Evolutionary conservation across 768 basidiomycete genomes (phyloP).

Genomic region (Xerocomellus dryophilus): DNA sequence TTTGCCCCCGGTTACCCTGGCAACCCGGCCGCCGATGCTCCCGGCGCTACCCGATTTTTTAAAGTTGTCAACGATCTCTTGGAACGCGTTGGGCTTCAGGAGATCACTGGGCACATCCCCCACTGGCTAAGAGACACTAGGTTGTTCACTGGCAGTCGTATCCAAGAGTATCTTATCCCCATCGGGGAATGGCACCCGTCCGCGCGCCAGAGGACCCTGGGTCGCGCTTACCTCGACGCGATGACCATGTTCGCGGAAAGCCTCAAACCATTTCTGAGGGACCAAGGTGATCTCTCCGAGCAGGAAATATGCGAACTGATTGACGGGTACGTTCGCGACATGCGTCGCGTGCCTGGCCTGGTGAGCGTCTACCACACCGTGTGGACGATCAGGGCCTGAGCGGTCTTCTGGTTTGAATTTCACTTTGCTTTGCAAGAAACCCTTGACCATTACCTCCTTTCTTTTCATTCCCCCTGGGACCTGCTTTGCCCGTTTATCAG

Average conservation of each 20-base stretch:
- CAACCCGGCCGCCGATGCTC: conserved; percentile 25
- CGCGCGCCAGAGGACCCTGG: conserved; percentile 36
- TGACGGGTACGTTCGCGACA: conserved; percentile 44
- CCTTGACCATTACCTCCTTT: neutral
- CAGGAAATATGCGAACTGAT: conserved; percentile 40
- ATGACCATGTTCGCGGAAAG: conserved; percentile 47
- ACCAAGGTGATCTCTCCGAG: conserved; percentile 37
- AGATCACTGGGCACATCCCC: conserved; percentile 39
- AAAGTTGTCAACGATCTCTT: conserved; percentile 42
- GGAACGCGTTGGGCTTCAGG: conserved; percentile 36
- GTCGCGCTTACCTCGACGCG: conserved; percentile 38
- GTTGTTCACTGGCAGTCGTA: conserved; percentile 41
- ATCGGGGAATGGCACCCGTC: conserved; percentile 54
- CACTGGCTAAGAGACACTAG: conserved; percentile 35
- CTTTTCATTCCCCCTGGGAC: neutral
- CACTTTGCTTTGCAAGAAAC: neutral
- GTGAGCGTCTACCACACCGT: conserved; percentile 49
- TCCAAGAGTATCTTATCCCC: conserved; percentile 42
- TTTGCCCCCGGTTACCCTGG: conserved; percentile 37
- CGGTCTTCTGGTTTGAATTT: neutral
- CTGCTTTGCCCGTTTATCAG: neutral
- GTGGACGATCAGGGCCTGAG: conserved; percentile 37
- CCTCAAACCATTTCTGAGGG: conserved; percentile 44
- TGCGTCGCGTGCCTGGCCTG: conserved; percentile 46
- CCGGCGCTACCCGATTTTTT: conserved; percentile 32